Evolutionary conservation across 2,329 filamentous ascomycete species (phyloP).

Genomic region (Aspergillus hiratsukae): DNA sequence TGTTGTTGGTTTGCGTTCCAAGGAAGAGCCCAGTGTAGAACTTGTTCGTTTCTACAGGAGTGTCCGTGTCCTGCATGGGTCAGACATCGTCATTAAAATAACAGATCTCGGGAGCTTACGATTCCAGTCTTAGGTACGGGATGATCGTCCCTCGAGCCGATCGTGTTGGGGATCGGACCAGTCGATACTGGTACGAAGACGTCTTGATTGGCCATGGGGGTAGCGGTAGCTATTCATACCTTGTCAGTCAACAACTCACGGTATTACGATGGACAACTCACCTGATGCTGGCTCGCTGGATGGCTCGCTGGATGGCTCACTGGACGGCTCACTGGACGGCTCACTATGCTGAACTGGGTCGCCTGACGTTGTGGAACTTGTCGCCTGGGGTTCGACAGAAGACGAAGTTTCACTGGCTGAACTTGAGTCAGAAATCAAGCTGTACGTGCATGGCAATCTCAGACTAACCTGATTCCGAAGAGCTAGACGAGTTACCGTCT

Average conservation of each 20-base stretch:
- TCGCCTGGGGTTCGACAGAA: background rate
- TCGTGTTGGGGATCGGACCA: constrained; percentile 34
- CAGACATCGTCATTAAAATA: constrained; percentile 2
- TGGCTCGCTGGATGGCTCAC: background rate
- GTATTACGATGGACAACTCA: background rate
- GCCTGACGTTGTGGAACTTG: background rate
- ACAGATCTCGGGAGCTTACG: constrained; percentile 22
- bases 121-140: constrained; percentile 38
- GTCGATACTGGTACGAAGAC: constrained; percentile 40
- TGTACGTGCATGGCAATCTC: background rate
- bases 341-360: background rate
- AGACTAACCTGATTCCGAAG: background rate
- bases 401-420: background rate
- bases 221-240: background rate
- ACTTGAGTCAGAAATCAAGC: background rate
- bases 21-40: constrained; percentile 80
- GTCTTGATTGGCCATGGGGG: constrained; percentile 35
- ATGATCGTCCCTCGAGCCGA: constrained; percentile 38
- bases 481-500: background rate
- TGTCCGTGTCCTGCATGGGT: constrained; percentile 23
- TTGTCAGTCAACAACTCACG: background rate
- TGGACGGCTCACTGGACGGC: background rate
- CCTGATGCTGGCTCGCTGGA: background rate
- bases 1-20: constrained; percentile 62
- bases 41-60: constrained; percentile 45